Conservation (phyloP, 306 rosid species). For the Biancaea sappan region DNA sequence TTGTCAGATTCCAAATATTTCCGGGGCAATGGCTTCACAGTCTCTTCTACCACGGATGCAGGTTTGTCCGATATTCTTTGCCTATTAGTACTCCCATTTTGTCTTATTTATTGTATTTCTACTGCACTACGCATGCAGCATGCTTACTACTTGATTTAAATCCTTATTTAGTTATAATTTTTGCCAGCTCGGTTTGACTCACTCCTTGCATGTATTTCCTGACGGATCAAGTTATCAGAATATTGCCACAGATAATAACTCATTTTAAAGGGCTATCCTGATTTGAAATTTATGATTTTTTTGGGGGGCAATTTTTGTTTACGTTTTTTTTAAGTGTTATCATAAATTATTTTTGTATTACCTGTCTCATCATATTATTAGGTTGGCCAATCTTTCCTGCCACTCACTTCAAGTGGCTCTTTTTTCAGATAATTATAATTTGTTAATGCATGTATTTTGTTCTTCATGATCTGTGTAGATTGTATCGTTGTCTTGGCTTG, state of each 20-base stretch:
- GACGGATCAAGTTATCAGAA: not conserved
- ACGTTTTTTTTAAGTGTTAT: not conserved
- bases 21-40: constrained; percentile 80
- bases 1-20: constrained; percentile 83
- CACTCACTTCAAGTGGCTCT: not conserved
- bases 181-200: constrained; percentile 22
- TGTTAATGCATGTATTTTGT: not conserved
- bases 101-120: constrained; percentile 17
- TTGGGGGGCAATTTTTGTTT: not conserved
- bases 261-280: constrained; percentile 6
- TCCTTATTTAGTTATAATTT: constrained; percentile 9
- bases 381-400: constrained; percentile 16
- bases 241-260: not conserved
- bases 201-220: not conserved
- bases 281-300: not conserved
- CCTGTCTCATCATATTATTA: not conserved
- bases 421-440: not conserved
- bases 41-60: constrained; percentile 70
- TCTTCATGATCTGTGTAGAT: constrained; percentile 17
- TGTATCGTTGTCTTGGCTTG: constrained; percentile 8
- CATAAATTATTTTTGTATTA: not conserved
- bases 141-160: constrained; percentile 8
- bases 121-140: constrained; percentile 24
- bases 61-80: constrained; percentile 54
- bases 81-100: not conserved